Conservation (phyloP, 306 rosid genomes). For the Geum urbanum region DNA sequence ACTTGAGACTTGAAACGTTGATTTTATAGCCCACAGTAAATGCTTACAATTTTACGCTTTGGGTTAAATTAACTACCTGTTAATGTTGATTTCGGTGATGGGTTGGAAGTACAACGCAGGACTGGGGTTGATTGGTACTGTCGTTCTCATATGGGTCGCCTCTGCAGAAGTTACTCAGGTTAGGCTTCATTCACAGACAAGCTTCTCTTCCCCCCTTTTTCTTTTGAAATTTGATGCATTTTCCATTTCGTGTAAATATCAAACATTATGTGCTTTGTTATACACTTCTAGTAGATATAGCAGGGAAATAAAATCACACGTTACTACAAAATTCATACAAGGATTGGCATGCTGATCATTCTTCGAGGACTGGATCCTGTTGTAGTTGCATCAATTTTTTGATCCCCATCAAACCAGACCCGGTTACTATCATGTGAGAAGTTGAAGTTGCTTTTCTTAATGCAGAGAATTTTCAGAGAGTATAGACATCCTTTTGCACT, state of each 20-base stretch:
- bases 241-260: too few species aligned
- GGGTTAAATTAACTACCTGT: too few species aligned
- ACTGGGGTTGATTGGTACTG: slow-evolving; percentile 51
- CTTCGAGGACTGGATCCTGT: neutral
- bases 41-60: neutral
- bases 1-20: neutral
- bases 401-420: neutral
- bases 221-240: too few species aligned
- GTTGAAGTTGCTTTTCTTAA: slow-evolving; percentile 2
- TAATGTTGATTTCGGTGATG: slow-evolving; percentile 31
- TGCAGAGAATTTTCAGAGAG: slow-evolving; percentile 68
- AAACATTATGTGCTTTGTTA: too few species aligned
- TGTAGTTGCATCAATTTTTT: neutral
- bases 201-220: neutral
- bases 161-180: slow-evolving; percentile 84
- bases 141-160: slow-evolving; percentile 61
- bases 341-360: neutral
- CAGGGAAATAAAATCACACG: too few species aligned
- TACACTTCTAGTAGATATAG: too few species aligned
- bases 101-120: slow-evolving; percentile 56
- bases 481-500: slow-evolving; percentile 70
- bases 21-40: neutral
- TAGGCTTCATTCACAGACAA: neutral
- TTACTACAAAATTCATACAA: too few species aligned
- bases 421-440: too few species aligned